Percentiles rank a stretch among this genome's conserved stretches.
Evolutionary conservation across 225 moss, liverwort and hornwort species (phyloP).

Genomic region (Physcomitrium patens): DNA sequence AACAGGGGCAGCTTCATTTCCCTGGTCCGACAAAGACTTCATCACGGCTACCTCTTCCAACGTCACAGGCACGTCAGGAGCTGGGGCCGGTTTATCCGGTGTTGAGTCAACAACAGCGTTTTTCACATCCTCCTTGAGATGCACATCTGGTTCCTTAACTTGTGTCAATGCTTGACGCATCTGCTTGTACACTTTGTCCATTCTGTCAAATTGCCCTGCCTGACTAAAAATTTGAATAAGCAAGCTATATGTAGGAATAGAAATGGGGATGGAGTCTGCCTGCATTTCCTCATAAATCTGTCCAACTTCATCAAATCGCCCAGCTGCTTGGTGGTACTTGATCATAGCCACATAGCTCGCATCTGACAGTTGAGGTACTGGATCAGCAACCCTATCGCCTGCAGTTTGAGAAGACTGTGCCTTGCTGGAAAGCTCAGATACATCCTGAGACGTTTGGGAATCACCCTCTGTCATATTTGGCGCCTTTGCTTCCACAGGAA

Average conservation of each 20-base stretch:
- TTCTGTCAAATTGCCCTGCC: conserved; percentile 51
- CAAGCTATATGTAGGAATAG: conserved; percentile 40
- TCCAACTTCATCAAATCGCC: conserved; percentile 43
- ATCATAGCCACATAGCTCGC: conserved; percentile 50
- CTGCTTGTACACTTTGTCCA: conserved; percentile 46
- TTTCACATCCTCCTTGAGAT: conserved; percentile 19
- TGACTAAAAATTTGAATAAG: conserved; percentile 51
- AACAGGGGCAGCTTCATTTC: conserved; percentile 2
- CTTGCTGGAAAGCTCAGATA: conserved; percentile 12
- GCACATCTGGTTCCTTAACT: conserved; percentile 17
- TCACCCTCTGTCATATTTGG: not conserved
- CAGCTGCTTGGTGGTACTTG: conserved; percentile 41
- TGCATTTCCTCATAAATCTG: conserved; percentile 49
- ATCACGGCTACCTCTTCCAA: conserved; percentile 25
- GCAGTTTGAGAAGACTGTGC: conserved; percentile 22
- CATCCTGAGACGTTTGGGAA: conserved; percentile 14
- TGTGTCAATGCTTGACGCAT: conserved; percentile 44
- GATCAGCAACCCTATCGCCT: conserved; percentile 18
- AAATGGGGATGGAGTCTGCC: conserved; percentile 33
- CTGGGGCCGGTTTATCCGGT: conserved; percentile 9
- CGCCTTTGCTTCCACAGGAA: conserved; percentile 8
- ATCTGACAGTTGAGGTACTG: conserved; percentile 28
- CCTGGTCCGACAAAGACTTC: conserved; percentile 14
- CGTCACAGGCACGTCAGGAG: conserved; percentile 17
- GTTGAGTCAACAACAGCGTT: conserved; percentile 12